A percentile compares a stretch with the other conserved stretches of the same genome.
phyloP scores from a whole-genome alignment of 2,329 filamentous ascomycete species.

The Aureobasidium sp. region DNA sequence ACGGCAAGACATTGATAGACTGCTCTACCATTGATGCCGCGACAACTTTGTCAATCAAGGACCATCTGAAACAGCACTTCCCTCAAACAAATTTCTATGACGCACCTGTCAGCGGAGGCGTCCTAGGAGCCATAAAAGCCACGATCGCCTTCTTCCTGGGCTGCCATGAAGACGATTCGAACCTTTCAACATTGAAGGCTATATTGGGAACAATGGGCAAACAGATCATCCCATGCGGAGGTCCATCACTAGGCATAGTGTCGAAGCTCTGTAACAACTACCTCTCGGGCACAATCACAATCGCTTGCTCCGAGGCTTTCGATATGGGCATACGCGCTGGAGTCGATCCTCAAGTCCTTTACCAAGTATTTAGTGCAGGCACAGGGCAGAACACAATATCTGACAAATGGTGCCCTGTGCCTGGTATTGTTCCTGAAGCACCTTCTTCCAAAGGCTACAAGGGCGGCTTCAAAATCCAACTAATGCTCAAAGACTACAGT shows the following conservation, averaged over 20 bases:
- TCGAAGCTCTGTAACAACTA: constrained; percentile 59
- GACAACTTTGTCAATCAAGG: constrained; percentile 26
- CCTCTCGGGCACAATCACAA: constrained; percentile 51
- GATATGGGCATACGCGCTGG: constrained; percentile 54
- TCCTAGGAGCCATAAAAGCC: constrained; percentile 45
- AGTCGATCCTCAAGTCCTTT: constrained; percentile 48
- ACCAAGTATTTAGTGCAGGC: constrained; percentile 45
- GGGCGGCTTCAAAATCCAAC: constrained; percentile 52
- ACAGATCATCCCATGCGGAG: constrained; percentile 50
- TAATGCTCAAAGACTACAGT: constrained; percentile 55
- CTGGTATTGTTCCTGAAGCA: constrained; percentile 43
- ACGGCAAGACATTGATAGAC: constrained; percentile 45
- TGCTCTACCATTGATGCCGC: constrained; percentile 51
- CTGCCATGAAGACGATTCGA: constrained; percentile 39
- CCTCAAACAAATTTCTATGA: constrained; percentile 45
- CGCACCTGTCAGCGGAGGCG: constrained; percentile 47
- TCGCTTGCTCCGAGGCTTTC: constrained; percentile 53
- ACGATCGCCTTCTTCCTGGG: constrained; percentile 53
- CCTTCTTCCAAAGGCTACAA: constrained; percentile 44
- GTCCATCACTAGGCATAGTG: constrained; percentile 48
- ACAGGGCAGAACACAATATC: constrained; percentile 48
- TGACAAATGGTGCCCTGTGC: constrained; percentile 47
- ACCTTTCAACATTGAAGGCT: constrained; percentile 37
- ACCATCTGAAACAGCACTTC: constrained; percentile 25
- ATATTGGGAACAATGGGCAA: constrained; percentile 48